Conservation (phyloP, 2,329 filamentous ascomycete genomes). For the Scleromitrula shiraiana region DNA sequence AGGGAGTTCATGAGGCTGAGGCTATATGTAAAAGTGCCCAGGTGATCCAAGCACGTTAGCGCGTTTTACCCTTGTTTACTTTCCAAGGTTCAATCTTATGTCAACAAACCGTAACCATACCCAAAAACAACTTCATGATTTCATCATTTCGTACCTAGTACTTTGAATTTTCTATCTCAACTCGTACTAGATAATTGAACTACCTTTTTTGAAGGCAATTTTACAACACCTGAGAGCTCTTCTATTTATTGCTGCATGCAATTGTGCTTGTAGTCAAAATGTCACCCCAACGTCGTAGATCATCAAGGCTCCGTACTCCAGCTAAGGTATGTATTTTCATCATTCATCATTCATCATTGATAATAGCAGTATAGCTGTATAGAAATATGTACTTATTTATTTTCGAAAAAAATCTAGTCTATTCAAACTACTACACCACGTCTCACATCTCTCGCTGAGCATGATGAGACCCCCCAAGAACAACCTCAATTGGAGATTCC, state of each 20-base stretch:
- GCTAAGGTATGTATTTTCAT: slow-evolving; percentile 26
- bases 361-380: no score
- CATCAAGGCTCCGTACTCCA: slow-evolving; percentile 28
- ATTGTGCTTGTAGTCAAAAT: slow-evolving; percentile 12
- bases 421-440: slow-evolving; percentile 15
- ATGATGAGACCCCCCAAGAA: slow-evolving; percentile 22
- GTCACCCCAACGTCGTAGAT: slow-evolving; percentile 28
- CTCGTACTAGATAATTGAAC: no score
- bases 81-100: neutral
- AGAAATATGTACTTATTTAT: neutral
- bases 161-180: no score
- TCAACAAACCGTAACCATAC: slow-evolving; percentile 8
- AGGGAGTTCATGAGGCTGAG: no score
- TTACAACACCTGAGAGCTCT: no score
- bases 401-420: slow-evolving; percentile 13
- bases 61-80: slow-evolving; percentile 7
- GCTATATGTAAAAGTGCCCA: no score
- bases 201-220: no score
- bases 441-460: slow-evolving; percentile 26
- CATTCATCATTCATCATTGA: no score
- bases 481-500: slow-evolving; percentile 19
- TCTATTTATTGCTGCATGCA: neutral
- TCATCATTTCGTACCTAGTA: neutral
- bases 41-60: no score
- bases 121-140: slow-evolving; percentile 3